phyloP scores from a whole-genome alignment of 345 rosid genomes.

The Populus alba region DNA sequence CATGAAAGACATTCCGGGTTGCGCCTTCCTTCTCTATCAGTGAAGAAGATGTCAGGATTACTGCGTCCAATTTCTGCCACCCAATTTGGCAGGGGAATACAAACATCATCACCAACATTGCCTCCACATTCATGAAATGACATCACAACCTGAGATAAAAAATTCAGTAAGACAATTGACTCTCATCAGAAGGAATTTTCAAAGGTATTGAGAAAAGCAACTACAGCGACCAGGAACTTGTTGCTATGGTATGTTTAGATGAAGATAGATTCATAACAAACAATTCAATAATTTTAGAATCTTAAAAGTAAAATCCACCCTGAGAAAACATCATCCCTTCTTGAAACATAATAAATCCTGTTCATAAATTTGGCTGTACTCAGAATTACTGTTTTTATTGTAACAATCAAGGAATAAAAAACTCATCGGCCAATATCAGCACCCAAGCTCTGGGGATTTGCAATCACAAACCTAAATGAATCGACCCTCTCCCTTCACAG shows the following conservation, averaged over 20 bases:
- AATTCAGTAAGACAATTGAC: conserved; percentile 8
- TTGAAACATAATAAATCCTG: not conserved
- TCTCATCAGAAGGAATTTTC: conserved; percentile 19
- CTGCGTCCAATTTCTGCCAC: conserved; percentile 89
- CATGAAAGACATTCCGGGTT: conserved; percentile 97
- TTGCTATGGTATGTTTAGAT: not conserved
- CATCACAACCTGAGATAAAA: conserved; percentile 76
- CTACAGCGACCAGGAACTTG: not conserved
- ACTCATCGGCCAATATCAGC: not conserved
- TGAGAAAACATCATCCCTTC: not conserved
- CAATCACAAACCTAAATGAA: conserved; percentile 6
- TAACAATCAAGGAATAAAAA: not conserved
- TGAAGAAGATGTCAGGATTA: conserved; percentile 90
- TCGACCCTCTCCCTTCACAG: not conserved
- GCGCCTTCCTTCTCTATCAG: conserved; percentile 95
- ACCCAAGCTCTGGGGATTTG: conserved; percentile 4
- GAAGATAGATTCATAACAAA: not conserved
- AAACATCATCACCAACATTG: conserved; percentile 95
- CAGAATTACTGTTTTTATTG: not conserved
- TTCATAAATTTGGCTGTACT: not conserved
- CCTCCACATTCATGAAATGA: conserved; percentile 99
- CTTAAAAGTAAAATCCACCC: not conserved
- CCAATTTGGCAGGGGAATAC: conserved; percentile 97
- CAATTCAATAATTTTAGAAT: not conserved
- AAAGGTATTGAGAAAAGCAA: conserved; percentile 1